phyloP scores from a whole-genome alignment of 352 stramenopile genomes.

The Globisporangium irregulare region DNA sequence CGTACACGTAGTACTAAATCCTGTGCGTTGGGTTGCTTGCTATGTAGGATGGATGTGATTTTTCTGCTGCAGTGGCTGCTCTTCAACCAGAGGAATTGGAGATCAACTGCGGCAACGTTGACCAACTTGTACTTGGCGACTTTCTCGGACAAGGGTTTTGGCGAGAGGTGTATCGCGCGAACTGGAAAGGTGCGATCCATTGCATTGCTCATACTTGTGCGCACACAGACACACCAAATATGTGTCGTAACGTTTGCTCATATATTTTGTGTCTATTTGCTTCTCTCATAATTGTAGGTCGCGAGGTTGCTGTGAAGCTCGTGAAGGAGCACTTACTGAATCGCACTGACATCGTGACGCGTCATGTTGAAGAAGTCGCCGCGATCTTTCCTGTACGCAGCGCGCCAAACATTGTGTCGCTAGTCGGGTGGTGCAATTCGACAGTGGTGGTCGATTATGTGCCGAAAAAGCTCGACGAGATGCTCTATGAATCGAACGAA shows the following conservation, averaged over 20 bases:
- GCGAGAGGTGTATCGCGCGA: conserved; percentile 64
- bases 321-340: conserved; percentile 59
- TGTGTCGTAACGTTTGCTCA: neutral
- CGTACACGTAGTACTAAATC: neutral
- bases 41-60: conserved; percentile 57
- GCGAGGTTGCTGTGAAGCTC: conserved; percentile 61
- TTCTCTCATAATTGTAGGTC: conserved; percentile 23
- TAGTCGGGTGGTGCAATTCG: conserved; percentile 75
- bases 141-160: conserved; percentile 69
- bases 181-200: conserved; percentile 53
- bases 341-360: conserved; percentile 59
- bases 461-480: conserved; percentile 51
- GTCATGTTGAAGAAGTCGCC: conserved; percentile 68
- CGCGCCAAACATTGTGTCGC: conserved; percentile 63
- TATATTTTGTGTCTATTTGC: neutral
- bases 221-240: neutral
- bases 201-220: neutral
- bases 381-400: conserved; percentile 69
- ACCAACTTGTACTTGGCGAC: conserved; percentile 43
- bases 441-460: conserved; percentile 78
- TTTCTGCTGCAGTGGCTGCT: conserved; percentile 46
- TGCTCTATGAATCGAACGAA: conserved; percentile 52
- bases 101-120: conserved; percentile 71
- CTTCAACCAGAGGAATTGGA: conserved; percentile 60
- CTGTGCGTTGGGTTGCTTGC: neutral